phyloP scores from a whole-genome alignment of 2,329 filamentous ascomycete species.

The Drechslerella dactyloides region DNA sequence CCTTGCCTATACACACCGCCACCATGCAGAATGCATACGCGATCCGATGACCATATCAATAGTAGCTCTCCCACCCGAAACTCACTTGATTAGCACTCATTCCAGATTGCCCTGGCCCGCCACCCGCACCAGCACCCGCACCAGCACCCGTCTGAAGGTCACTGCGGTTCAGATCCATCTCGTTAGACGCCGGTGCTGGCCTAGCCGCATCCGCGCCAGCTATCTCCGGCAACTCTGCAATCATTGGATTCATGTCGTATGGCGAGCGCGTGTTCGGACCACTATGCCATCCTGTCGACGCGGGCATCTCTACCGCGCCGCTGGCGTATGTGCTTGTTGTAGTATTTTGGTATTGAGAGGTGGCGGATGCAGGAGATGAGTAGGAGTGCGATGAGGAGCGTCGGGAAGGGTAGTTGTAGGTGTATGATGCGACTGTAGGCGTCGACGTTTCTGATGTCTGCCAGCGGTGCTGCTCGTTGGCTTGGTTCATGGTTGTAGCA shows the following conservation, averaged over 20 bases:
- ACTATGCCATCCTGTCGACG: conserved; percentile 25
- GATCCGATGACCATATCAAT: conserved; percentile 4
- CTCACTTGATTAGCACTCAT: conserved; percentile 43
- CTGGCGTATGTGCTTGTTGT: conserved; percentile 1
- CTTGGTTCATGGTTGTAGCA: conserved; percentile 18
- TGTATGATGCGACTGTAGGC: background rate
- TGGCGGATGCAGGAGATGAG: conserved; percentile 2
- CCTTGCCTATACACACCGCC: background rate
- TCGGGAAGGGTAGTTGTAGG: background rate
- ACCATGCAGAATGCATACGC: background rate
- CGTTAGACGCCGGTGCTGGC: background rate
- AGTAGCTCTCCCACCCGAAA: conserved; percentile 43
- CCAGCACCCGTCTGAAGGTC: conserved; percentile 16
- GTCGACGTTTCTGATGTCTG: conserved; percentile 1
- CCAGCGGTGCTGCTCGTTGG: background rate
- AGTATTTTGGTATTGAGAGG: background rate
- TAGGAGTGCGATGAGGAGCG: background rate
- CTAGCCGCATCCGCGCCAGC: background rate
- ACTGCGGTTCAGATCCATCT: conserved; percentile 30
- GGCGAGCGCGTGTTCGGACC: conserved; percentile 7
- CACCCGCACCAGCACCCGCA: background rate
- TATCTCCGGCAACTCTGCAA: conserved; percentile 39
- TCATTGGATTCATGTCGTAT: conserved; percentile 41
- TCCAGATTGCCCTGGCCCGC: background rate
- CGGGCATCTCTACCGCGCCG: conserved; percentile 31